These are phyloP conservation scores for Diaporthe helianthi DNA, from an alignment of 2,329 filamentous ascomycete species.

Conservation along the genomic window DNA sequence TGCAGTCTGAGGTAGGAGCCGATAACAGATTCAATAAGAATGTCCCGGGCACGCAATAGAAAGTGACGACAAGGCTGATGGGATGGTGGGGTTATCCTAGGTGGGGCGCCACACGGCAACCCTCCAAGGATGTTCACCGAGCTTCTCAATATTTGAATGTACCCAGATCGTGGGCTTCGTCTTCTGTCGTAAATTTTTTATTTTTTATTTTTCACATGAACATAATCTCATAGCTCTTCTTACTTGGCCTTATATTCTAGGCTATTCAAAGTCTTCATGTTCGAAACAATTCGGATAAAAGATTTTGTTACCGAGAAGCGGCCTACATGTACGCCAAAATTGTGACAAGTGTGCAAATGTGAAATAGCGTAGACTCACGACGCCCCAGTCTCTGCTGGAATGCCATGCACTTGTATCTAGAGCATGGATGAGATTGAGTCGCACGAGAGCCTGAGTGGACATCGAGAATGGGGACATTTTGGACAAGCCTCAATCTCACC, in stretches of 20 bases:
- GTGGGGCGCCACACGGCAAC: slow-evolving; percentile 1
- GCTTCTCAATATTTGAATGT: neutral
- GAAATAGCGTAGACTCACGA: too few relatives aligned
- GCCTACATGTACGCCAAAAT: neutral
- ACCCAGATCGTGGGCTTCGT: neutral
- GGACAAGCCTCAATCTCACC: neutral
- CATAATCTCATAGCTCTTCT: neutral
- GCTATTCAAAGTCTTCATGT: too few relatives aligned
- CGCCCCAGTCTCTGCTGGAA: neutral
- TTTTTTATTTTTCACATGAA: neutral
- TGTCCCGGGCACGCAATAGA: neutral
- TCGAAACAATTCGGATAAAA: neutral
- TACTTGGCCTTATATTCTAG: too few relatives aligned
- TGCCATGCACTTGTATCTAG: neutral
- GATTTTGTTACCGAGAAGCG: neutral
- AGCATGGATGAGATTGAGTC: neutral
- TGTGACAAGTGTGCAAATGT: neutral
- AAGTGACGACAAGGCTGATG: slow-evolving; percentile 27
- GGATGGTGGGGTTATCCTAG: slow-evolving; percentile 9
- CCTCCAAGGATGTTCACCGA: neutral
- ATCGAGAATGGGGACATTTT: neutral
- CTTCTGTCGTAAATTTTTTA: neutral
- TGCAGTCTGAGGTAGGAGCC: neutral
- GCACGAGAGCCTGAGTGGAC: neutral
- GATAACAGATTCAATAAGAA: neutral